Conservation (phyloP, 2,329 filamentous ascomycete genomes). For the Talaromyces sp. region DNA sequence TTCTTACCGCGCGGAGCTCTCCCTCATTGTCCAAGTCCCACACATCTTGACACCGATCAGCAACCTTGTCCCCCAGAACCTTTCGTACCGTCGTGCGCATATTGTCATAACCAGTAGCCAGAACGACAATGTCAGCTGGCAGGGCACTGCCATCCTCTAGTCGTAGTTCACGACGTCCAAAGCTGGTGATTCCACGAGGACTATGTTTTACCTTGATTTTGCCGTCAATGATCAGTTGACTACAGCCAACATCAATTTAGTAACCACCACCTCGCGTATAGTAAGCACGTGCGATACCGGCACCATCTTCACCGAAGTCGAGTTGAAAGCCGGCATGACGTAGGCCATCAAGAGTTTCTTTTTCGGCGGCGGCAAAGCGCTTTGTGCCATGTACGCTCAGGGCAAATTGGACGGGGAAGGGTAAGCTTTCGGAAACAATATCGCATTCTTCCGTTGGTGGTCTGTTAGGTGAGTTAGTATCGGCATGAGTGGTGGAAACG, state of each 20-base stretch:
- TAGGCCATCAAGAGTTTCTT: constrained; percentile 49
- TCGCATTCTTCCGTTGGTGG: constrained; percentile 57
- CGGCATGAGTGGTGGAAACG: neutral
- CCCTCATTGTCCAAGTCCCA: constrained; percentile 64
- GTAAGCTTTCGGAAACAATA: constrained; percentile 50
- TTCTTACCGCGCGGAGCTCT: constrained; percentile 53
- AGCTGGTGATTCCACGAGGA: constrained; percentile 54
- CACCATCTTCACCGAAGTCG: constrained; percentile 44
- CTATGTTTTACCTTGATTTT: constrained; percentile 65
- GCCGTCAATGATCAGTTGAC: constrained; percentile 58
- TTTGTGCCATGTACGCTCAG: constrained; percentile 48
- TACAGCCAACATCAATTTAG: constrained; percentile 61
- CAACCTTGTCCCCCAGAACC: constrained; percentile 65
- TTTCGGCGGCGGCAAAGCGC: constrained; percentile 46
- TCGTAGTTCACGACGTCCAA: constrained; percentile 51
- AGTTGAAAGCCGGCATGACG: constrained; percentile 51
- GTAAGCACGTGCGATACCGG: constrained; percentile 49
- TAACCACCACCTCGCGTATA: constrained; percentile 58
- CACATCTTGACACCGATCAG: constrained; percentile 58
- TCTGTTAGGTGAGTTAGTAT: constrained; percentile 22
- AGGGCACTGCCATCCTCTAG: constrained; percentile 60
- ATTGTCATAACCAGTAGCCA: constrained; percentile 68
- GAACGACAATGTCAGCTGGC: constrained; percentile 64
- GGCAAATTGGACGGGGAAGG: constrained; percentile 51
- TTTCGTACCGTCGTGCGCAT: constrained; percentile 66